A percentile compares a stretch with the other conserved stretches of the same genome.
Conservation (phyloP, 202 grass and related monocot species). For the Setaria italica region DNA sequence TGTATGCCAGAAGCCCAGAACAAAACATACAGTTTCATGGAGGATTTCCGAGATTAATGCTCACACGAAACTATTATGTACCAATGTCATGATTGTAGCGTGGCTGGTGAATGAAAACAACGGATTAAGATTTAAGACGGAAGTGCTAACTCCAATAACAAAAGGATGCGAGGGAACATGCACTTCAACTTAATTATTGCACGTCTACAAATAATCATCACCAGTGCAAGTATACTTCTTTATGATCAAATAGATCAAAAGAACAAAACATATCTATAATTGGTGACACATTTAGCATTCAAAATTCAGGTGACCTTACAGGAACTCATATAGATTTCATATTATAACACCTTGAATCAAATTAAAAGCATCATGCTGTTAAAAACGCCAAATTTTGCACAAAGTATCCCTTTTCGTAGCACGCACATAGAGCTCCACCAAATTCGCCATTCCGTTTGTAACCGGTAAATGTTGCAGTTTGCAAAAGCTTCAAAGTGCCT, state of each 20-base stretch:
- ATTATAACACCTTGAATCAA: neutral
- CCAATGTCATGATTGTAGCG: neutral
- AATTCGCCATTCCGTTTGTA: neutral
- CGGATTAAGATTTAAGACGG: neutral
- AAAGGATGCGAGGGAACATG: neutral
- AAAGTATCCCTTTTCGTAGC: neutral
- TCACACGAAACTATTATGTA: neutral
- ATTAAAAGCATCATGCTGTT: neutral
- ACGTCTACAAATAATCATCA: neutral
- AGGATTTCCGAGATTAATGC: neutral
- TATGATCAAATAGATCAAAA: slow-evolving; percentile 10
- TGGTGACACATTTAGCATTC: neutral
- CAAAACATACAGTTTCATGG: slow-evolving; percentile 5
- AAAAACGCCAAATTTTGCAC: neutral
- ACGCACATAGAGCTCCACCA: neutral
- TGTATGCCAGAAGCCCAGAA: neutral
- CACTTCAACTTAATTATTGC: neutral
- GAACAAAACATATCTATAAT: neutral
- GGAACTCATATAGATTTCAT: neutral
- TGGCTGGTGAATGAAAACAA: slow-evolving; percentile 14
- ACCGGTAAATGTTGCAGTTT: neutral
- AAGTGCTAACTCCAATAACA: neutral
- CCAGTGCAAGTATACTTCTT: neutral
- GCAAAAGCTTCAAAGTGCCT: neutral
- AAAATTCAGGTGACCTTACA: neutral